Evolutionary conservation across 2,329 filamentous ascomycete genomes (phyloP).

Genomic region (Pseudogymnoascus sp.): DNA sequence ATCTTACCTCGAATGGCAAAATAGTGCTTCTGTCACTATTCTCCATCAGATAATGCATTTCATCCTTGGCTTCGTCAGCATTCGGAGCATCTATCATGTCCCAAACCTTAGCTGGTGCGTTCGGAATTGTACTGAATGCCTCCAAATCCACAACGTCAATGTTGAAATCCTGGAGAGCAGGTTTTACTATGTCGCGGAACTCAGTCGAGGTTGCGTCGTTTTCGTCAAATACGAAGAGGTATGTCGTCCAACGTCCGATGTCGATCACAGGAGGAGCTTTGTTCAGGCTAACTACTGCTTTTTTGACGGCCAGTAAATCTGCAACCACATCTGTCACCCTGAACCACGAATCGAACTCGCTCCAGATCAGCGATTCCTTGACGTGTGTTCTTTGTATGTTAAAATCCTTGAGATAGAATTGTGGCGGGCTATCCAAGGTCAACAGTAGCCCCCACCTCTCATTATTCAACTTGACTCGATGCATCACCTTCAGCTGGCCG

Average conservation of each 20-base stretch:
- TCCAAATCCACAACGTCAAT: constrained; percentile 43
- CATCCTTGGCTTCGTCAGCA: constrained; percentile 13
- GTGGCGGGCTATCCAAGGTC: constrained; percentile 39
- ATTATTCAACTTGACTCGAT: constrained; percentile 30
- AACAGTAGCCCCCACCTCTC: constrained; percentile 38
- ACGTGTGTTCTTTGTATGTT: constrained; percentile 35
- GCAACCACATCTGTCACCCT: constrained; percentile 58
- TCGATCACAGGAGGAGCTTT: constrained; percentile 48
- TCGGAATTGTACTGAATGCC: constrained; percentile 36
- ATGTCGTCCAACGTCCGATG: constrained; percentile 58
- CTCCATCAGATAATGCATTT: constrained; percentile 17
- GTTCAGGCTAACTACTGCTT: constrained; percentile 38
- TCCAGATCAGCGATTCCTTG: constrained; percentile 41
- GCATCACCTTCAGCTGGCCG: constrained; percentile 38
- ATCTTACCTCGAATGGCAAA: constrained; percentile 67
- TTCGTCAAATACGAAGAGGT: constrained; percentile 42
- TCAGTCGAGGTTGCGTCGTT: constrained; percentile 29
- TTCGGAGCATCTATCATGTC: constrained; percentile 30
- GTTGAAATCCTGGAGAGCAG: constrained; percentile 62
- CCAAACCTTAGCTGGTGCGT: constrained; percentile 36
- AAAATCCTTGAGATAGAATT: constrained; percentile 27
- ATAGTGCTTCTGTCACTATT: constrained; percentile 24
- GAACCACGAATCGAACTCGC: constrained; percentile 50
- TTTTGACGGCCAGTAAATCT: constrained; percentile 30
- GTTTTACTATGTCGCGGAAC: constrained; percentile 20